Evolutionary conservation across 1,284 basidiomycete genomes (phyloP).

Genomic region (Trametes pubescens): DNA sequence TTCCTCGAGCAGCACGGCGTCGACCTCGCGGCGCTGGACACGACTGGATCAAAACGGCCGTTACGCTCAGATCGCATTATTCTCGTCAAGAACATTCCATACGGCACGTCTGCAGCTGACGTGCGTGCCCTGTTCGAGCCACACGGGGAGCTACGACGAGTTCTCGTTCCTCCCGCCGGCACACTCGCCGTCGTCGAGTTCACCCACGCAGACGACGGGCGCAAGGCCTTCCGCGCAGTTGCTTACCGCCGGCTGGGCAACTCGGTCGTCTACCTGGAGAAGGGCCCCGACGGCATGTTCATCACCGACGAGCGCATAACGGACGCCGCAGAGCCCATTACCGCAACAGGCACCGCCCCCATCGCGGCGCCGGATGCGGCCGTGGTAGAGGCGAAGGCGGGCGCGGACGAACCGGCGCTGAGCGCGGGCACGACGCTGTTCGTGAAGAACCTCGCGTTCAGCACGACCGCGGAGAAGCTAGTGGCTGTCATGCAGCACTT

Average conservation of each 20-base stretch:
- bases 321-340: slow-evolving; percentile 26
- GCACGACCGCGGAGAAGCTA: slow-evolving; percentile 84
- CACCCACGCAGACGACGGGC: slow-evolving; percentile 73
- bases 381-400: slow-evolving; percentile 37
- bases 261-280: slow-evolving; percentile 92
- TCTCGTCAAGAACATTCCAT: slow-evolving; percentile 97
- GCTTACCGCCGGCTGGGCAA: slow-evolving; percentile 92
- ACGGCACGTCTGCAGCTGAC: slow-evolving; percentile 81
- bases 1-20: slow-evolving; percentile 85
- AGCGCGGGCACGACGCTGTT: slow-evolving; percentile 87
- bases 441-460: slow-evolving; percentile 94
- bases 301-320: slow-evolving; percentile 35
- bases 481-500: slow-evolving; percentile 78
- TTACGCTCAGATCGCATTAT: slow-evolving; percentile 81
- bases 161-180: slow-evolving; percentile 91
- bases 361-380: slow-evolving; percentile 27
- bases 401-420: slow-evolving; percentile 57
- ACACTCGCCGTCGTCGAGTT: slow-evolving; percentile 96
- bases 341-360: slow-evolving; percentile 28
- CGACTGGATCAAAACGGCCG: slow-evolving; percentile 49
- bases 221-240: slow-evolving; percentile 81
- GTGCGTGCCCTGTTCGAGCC: slow-evolving; percentile 83
- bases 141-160: slow-evolving; percentile 79
- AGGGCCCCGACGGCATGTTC: slow-evolving; percentile 88
- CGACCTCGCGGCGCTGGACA: slow-evolving; percentile 64